Evolutionary conservation across 768 basidiomycete species (phyloP).

Genomic region (Strobilomyces confusus): DNA sequence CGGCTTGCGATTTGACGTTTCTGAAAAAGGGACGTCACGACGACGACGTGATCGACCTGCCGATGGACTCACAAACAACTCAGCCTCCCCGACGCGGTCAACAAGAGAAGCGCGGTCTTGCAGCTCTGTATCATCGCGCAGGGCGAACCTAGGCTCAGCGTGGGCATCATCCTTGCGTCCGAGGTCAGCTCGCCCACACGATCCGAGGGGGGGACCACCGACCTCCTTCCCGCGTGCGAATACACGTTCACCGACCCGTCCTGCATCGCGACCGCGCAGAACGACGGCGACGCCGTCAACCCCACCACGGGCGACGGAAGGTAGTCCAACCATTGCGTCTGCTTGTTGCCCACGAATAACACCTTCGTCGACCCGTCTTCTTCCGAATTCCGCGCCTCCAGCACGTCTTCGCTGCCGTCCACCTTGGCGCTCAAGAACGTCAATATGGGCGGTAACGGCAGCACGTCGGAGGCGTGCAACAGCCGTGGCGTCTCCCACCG

Average conservation of each 20-base stretch:
- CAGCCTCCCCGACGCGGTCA: constrained; percentile 72
- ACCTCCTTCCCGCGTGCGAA: constrained; percentile 82
- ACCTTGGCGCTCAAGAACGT: constrained; percentile 55
- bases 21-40: constrained; percentile 37
- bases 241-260: constrained; percentile 85
- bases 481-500: constrained; percentile 17
- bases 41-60: neutral
- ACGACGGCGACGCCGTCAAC: constrained; percentile 57
- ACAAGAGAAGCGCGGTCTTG: constrained; percentile 60
- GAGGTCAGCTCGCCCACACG: neutral
- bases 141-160: constrained; percentile 66
- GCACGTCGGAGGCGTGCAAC: constrained; percentile 17
- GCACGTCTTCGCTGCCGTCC: constrained; percentile 61
- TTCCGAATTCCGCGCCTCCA: constrained; percentile 80
- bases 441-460: constrained; percentile 54
- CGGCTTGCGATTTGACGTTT: constrained; percentile 67
- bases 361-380: constrained; percentile 65
- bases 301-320: constrained; percentile 67
- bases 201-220: constrained; percentile 20
- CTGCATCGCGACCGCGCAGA: constrained; percentile 73
- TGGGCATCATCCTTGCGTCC: constrained; percentile 66
- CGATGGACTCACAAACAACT: constrained; percentile 60
- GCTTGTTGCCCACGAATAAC: constrained; percentile 55
- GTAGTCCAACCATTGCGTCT: constrained; percentile 89
- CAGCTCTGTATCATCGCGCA: constrained; percentile 65